Conservation (phyloP, 345 rosid species). For the Camelina hispida region DNA sequence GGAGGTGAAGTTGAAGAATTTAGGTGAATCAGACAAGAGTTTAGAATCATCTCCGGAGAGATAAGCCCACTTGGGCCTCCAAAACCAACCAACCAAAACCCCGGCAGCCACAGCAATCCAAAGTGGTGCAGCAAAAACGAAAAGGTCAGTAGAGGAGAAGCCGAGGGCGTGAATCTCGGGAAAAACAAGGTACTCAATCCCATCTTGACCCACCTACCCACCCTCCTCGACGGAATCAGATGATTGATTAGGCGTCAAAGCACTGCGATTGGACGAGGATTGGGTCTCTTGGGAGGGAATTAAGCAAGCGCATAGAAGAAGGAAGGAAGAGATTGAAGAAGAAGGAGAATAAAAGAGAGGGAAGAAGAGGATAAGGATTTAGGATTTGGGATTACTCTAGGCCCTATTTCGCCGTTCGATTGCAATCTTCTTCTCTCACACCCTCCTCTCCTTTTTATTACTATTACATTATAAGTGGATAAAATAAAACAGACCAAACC, state of each 20-base stretch:
- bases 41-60: slow-evolving; percentile 34
- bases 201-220: slow-evolving; percentile 50
- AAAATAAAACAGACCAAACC: neutral
- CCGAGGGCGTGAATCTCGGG: slow-evolving; percentile 56
- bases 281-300: neutral
- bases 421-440: slow-evolving; percentile 21
- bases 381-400: slow-evolving; percentile 70
- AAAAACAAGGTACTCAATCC: slow-evolving; percentile 51
- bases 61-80: slow-evolving; percentile 94
- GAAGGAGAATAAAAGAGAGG: slow-evolving; percentile 9
- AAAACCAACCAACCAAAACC: slow-evolving; percentile 89
- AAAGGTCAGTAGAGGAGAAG: slow-evolving; percentile 49
- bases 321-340: slow-evolving; percentile 5
- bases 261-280: slow-evolving; percentile 56
- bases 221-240: slow-evolving; percentile 15
- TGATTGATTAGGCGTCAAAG: slow-evolving; percentile 22
- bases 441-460: slow-evolving; percentile 4
- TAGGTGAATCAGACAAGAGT: slow-evolving; percentile 39
- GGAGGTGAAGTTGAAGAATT: slow-evolving; percentile 33
- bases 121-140: slow-evolving; percentile 62
- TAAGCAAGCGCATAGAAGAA: neutral
- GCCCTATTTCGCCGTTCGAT: slow-evolving; percentile 41
- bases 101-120: slow-evolving; percentile 90
- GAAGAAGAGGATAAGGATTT: slow-evolving; percentile 64
- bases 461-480: neutral